Evolutionary conservation across 768 basidiomycete genomes (phyloP).

Genomic region (Polyporus arcularius): DNA sequence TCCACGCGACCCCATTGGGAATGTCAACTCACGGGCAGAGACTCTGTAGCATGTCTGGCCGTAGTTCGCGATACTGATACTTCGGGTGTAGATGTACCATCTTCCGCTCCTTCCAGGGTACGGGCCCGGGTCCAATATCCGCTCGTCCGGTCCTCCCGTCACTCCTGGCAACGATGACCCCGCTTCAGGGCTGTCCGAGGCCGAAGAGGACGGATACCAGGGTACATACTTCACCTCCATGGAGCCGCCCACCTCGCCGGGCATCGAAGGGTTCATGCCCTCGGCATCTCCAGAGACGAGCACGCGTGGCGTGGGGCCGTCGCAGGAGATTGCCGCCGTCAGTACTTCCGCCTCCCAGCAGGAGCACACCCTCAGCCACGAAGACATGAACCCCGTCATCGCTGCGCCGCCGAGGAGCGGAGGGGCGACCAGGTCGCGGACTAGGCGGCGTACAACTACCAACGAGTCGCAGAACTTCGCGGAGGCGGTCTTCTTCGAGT

Average conservation of each 20-base stretch:
- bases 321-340: not conserved
- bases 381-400: conserved; percentile 5
- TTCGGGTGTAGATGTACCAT: conserved; percentile 72
- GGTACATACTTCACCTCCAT: conserved; percentile 70
- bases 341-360: not conserved
- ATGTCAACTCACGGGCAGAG: too few relatives aligned
- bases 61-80: too few relatives aligned
- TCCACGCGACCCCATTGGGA: too few relatives aligned
- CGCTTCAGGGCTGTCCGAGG: conserved; percentile 73
- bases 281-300: conserved; percentile 19
- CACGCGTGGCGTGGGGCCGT: not conserved
- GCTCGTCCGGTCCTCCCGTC: conserved; percentile 73
- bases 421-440: conserved; percentile 12
- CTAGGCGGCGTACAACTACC: conserved; percentile 12
- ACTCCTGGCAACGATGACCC: conserved; percentile 56
- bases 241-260: conserved; percentile 24
- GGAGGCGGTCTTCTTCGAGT: conserved; percentile 79
- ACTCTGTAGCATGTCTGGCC: too few relatives aligned
- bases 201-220: conserved; percentile 89
- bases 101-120: conserved; percentile 92
- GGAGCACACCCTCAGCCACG: not conserved
- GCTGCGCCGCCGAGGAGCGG: not conserved
- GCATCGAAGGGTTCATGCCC: conserved; percentile 22
- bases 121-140: conserved; percentile 77
- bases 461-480: conserved; percentile 54